phyloP scores from a whole-genome alignment of 805 yeast genomes.

The Isabelozyma heimii region DNA sequence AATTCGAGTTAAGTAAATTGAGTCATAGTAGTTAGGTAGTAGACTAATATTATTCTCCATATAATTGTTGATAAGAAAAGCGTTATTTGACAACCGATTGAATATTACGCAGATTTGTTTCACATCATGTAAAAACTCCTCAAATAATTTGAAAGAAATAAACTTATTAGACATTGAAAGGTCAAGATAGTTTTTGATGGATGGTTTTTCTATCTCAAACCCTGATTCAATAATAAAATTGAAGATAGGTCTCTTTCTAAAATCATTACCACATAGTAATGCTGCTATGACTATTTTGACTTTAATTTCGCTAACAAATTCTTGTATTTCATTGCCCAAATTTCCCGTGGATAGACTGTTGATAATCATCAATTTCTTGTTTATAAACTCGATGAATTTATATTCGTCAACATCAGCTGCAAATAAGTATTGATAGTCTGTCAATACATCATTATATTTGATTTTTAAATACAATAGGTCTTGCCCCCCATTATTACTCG shows the following conservation, averaged over 20 bases:
- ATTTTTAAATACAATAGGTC: conserved; percentile 9
- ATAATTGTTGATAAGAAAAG: conserved; percentile 16
- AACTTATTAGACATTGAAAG: conserved; percentile 9
- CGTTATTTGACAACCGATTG: background rate
- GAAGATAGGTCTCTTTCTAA: conserved; percentile 24
- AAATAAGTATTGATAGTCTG: conserved; percentile 29
- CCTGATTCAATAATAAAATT: conserved; percentile 10
- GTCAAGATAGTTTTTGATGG: conserved; percentile 2
- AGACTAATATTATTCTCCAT: conserved; percentile 30
- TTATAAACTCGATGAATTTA: conserved; percentile 21
- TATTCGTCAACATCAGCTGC: conserved; percentile 3
- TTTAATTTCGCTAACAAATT: conserved; percentile 25
- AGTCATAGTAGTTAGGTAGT: conserved; percentile 27
- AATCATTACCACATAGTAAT: conserved; percentile 32
- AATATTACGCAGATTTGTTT: background rate
- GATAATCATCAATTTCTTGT: conserved; percentile 17
- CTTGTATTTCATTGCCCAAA: conserved; percentile 14
- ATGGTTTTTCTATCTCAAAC: conserved; percentile 1
- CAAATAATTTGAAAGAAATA: conserved; percentile 12
- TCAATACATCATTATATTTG: conserved; percentile 29
- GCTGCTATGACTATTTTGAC: conserved; percentile 27
- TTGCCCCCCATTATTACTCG: background rate
- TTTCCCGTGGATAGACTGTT: conserved; percentile 2
- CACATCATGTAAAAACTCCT: conserved; percentile 8
- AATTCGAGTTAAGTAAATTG: conserved; percentile 20